Percentiles rank a stretch among this genome's conserved stretches.
Evolutionary conservation across 768 basidiomycete genomes (phyloP).

Genomic region (Termitomyces sp.): DNA sequence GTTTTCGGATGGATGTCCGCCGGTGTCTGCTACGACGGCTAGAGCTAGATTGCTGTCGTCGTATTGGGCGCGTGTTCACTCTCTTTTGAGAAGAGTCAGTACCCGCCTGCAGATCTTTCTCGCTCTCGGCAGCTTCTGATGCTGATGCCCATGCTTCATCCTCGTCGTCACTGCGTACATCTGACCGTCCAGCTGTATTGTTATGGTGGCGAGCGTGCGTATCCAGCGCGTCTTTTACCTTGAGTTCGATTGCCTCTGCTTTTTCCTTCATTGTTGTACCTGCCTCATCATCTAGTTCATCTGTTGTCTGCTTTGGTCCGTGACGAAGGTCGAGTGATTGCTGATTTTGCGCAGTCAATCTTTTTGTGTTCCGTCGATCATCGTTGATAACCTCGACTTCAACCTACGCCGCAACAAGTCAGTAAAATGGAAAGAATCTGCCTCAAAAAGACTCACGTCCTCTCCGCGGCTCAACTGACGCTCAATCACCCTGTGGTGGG

Average conservation of each 20-base stretch:
- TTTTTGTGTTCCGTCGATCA: constrained; percentile 11
- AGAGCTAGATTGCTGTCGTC: constrained; percentile 7
- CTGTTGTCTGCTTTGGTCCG: constrained; percentile 5
- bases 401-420: constrained; percentile 33
- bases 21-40: constrained; percentile 5
- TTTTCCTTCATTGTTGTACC: constrained; percentile 1
- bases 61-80: constrained; percentile 4
- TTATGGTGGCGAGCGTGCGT: constrained; percentile 10
- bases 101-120: neutral
- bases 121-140: constrained; percentile 40
- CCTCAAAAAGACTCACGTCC: constrained; percentile 43
- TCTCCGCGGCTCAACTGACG: constrained; percentile 49
- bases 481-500: constrained; percentile 62
- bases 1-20: constrained; percentile 11
- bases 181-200: constrained; percentile 5
- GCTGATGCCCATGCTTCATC: constrained; percentile 69
- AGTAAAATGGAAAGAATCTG: neutral
- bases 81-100: constrained; percentile 4
- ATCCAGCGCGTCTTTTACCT: constrained; percentile 10
- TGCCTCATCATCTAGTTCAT: constrained; percentile 5
- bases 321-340: constrained; percentile 9
- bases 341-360: constrained; percentile 7
- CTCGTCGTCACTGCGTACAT: constrained; percentile 33
- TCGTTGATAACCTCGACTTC: constrained; percentile 59
- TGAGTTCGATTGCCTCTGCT: constrained; percentile 9